A percentile compares a stretch with the other conserved stretches of the same genome.
These are phyloP conservation scores for Colletotrichum neosansevieriae DNA, from an alignment of 2,329 filamentous ascomycete species.

Conservation along the genomic window DNA sequence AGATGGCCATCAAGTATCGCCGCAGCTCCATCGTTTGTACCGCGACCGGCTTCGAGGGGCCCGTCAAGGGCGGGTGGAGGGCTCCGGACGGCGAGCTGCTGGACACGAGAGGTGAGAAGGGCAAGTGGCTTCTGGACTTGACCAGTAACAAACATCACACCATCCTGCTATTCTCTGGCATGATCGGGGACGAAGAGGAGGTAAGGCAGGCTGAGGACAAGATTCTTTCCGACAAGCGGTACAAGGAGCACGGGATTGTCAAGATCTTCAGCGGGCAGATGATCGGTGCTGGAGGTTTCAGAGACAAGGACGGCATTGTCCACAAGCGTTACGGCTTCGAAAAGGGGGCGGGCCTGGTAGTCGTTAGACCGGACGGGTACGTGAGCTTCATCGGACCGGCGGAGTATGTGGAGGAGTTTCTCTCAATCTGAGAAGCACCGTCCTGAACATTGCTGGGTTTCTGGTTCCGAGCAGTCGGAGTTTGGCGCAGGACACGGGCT, in stretches of 20 bases:
- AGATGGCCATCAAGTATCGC: conserved; percentile 58
- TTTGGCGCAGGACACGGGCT: neutral
- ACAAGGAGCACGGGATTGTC: conserved; percentile 39
- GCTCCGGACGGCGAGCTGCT: conserved; percentile 53
- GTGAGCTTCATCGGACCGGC: conserved; percentile 48
- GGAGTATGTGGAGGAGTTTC: conserved; percentile 43
- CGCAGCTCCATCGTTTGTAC: conserved; percentile 52
- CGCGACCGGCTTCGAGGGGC: conserved; percentile 47
- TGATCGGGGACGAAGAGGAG: conserved; percentile 19
- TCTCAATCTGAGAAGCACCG: conserved; percentile 31
- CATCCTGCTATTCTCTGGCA: conserved; percentile 50
- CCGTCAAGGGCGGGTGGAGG: conserved; percentile 60
- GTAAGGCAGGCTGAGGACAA: conserved; percentile 29
- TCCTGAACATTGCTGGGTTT: neutral
- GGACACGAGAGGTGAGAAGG: conserved; percentile 27
- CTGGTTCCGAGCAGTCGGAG: neutral
- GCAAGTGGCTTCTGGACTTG: conserved; percentile 45
- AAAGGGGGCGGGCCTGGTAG: conserved; percentile 44
- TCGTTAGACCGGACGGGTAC: conserved; percentile 50
- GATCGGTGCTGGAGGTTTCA: conserved; percentile 27
- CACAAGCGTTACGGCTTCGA: conserved; percentile 48
- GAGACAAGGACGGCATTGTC: conserved; percentile 44
- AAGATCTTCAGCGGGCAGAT: conserved; percentile 35
- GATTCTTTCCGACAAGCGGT: conserved; percentile 26
- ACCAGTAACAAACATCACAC: conserved; percentile 45